Evolutionary conservation across 2,329 filamentous ascomycete species (phyloP).

Genomic region (Keithomyces neogunnii): DNA sequence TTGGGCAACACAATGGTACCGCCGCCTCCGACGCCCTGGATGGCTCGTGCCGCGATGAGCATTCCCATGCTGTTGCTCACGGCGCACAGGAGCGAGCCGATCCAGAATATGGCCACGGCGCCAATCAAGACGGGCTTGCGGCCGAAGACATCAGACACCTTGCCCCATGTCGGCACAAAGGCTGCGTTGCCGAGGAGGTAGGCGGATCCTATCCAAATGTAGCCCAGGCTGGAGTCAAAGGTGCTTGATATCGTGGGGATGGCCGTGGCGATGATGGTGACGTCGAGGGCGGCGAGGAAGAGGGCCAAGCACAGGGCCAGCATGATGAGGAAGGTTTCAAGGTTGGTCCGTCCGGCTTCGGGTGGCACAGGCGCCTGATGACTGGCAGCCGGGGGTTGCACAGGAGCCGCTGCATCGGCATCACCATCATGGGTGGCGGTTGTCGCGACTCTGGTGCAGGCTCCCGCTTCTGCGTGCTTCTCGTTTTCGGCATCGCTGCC

Average conservation of each 20-base stretch:
- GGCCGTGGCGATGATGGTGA: conserved; percentile 58
- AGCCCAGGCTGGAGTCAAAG: conserved; percentile 59
- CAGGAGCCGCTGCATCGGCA: no score
- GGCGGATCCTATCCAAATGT: conserved; percentile 69
- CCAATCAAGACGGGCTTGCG: conserved; percentile 45
- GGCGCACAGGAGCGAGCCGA: conserved; percentile 46
- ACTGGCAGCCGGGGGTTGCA: not conserved
- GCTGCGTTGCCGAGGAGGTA: conserved; percentile 64
- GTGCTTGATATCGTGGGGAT: conserved; percentile 56
- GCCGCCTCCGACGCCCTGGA: conserved; percentile 50
- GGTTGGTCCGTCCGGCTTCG: conserved; percentile 26
- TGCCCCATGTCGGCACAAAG: conserved; percentile 62
- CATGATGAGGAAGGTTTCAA: conserved; percentile 31
- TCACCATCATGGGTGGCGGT: no score
- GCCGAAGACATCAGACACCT: conserved; percentile 50
- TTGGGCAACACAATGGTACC: conserved; percentile 53
- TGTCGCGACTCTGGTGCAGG: no score
- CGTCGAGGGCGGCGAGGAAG: conserved; percentile 47
- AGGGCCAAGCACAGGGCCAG: conserved; percentile 33
- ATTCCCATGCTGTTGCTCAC: conserved; percentile 40
- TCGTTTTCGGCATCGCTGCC: not conserved
- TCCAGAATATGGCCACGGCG: conserved; percentile 44
- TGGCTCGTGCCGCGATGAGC: conserved; percentile 45
- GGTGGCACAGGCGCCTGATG: conserved; percentile 12
- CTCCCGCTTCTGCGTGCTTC: not conserved